These are phyloP conservation scores for Russula virescens DNA, from an alignment of 768 basidiomycete species.

Conservation along the genomic window DNA sequence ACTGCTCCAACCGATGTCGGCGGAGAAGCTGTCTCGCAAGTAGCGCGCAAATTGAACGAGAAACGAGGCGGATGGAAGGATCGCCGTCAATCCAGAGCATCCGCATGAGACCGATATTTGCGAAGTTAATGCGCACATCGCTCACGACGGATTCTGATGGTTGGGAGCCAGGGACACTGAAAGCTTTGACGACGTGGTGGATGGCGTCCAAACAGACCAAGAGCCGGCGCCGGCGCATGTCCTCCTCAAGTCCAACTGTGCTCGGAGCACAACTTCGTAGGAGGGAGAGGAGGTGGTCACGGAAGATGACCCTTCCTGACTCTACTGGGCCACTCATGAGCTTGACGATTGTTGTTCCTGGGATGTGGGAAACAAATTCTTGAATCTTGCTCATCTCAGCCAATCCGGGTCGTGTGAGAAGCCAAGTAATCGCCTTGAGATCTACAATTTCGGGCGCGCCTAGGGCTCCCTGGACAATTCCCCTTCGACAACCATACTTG, in stretches of 20 bases:
- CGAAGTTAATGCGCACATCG: constrained; percentile 13
- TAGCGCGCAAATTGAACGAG: constrained; percentile 13
- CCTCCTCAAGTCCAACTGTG: background rate
- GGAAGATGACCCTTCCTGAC: background rate
- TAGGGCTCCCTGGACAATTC: background rate
- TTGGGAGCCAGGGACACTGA: background rate
- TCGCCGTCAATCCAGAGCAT: constrained; percentile 3
- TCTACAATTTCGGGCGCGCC: background rate
- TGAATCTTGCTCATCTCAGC: constrained; percentile 1
- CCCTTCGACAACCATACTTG: background rate
- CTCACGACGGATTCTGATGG: background rate
- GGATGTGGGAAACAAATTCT: background rate
- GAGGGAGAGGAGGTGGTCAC: constrained; percentile 1
- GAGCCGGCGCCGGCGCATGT: background rate
- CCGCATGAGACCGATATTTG: constrained; percentile 3
- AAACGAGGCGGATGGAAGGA: constrained; percentile 7
- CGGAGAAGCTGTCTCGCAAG: constrained; percentile 10
- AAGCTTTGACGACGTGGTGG: background rate
- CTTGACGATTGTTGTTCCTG: background rate
- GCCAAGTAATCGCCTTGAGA: background rate
- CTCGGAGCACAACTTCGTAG: background rate
- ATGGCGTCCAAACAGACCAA: background rate
- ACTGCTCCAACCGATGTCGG: background rate
- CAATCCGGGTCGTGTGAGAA: background rate
- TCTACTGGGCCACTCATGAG: background rate